Evolutionary conservation across 768 basidiomycete species (phyloP).

Genomic region (Termitomyces sp.): DNA sequence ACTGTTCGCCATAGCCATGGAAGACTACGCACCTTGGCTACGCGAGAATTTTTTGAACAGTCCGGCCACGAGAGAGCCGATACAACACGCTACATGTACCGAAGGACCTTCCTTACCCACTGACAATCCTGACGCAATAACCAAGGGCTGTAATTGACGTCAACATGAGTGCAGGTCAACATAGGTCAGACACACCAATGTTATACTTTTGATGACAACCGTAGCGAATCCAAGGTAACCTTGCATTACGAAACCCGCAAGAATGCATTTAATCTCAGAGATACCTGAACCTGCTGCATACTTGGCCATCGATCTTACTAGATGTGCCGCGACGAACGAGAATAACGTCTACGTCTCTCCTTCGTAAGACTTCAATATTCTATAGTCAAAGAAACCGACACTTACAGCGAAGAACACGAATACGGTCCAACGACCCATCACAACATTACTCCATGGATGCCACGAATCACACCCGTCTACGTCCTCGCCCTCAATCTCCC

Average conservation of each 20-base stretch:
- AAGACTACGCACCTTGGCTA: constrained; percentile 66
- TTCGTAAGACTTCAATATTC: constrained; percentile 2
- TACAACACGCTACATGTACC: constrained; percentile 94
- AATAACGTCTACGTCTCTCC: constrained; percentile 56
- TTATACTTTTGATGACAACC: constrained; percentile 89
- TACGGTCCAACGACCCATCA: constrained; percentile 70
- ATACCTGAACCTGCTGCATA: constrained; percentile 98
- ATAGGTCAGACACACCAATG: constrained; percentile 50
- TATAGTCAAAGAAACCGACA: constrained; percentile 8
- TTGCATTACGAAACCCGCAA: constrained; percentile 96
- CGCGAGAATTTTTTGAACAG: constrained; percentile 76
- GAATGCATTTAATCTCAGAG: constrained; percentile 96
- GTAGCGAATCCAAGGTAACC: constrained; percentile 89
- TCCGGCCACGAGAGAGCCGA: constrained; percentile 86
- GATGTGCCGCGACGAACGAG: constrained; percentile 80
- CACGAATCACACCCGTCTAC: constrained; percentile 84
- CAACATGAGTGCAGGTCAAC: neutral
- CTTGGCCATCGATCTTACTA: constrained; percentile 84
- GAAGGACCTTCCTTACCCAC: constrained; percentile 99
- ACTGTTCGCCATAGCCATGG: too few relatives aligned
- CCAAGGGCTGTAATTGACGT: constrained; percentile 64
- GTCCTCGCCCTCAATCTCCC: constrained; percentile 85
- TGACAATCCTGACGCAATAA: constrained; percentile 94
- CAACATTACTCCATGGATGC: constrained; percentile 80
- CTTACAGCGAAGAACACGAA: constrained; percentile 89